Percentiles rank a stretch among this genome's conserved stretches.
These are phyloP conservation scores for Apiosordaria backusii DNA, from an alignment of 495 filamentous ascomycete species.

Conservation along the genomic window DNA sequence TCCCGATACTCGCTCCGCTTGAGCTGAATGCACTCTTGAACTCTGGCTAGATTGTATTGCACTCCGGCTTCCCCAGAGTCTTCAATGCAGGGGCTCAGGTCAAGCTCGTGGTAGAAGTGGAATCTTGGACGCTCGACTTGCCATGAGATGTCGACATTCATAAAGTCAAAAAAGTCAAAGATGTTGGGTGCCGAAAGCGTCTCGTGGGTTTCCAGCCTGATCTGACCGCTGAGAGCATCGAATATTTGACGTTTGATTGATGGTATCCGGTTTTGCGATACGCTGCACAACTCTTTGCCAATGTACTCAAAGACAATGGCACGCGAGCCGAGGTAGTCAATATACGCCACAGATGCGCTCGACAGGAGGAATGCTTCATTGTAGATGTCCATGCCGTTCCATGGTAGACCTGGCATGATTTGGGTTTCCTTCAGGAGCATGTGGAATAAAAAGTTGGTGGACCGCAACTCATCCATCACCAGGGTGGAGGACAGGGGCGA, in stretches of 20 bases:
- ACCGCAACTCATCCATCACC: constrained; percentile 72
- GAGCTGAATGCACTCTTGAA: constrained; percentile 60
- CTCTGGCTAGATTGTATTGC: constrained; percentile 57
- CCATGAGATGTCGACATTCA: constrained; percentile 62
- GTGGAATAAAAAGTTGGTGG: constrained; percentile 67
- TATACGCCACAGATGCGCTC: constrained; percentile 59
- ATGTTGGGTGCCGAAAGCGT: constrained; percentile 64
- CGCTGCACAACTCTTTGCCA: constrained; percentile 75
- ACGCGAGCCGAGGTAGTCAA: constrained; percentile 70
- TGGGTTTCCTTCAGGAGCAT: constrained; percentile 63
- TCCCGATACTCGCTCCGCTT: constrained; percentile 54
- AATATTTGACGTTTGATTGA: constrained; percentile 75
- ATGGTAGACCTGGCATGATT: constrained; percentile 59
- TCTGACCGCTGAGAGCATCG: constrained; percentile 72
- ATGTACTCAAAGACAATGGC: constrained; percentile 77
- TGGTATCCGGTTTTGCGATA: constrained; percentile 63
- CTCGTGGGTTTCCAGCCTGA: constrained; percentile 58
- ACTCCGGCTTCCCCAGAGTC: constrained; percentile 44
- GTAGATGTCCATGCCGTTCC: constrained; percentile 57
- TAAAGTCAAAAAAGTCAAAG: constrained; percentile 92
- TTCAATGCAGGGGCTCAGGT: constrained; percentile 57
- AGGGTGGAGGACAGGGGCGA: constrained; percentile 74
- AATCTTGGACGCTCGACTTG: constrained; percentile 47
- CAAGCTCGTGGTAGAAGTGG: constrained; percentile 56
- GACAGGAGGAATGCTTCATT: constrained; percentile 60